Percentiles rank a stretch among this genome's conserved stretches.
These are phyloP conservation scores for Phytophthora cactorum DNA, from an alignment of 352 stramenopile species.

Conservation along the genomic window DNA sequence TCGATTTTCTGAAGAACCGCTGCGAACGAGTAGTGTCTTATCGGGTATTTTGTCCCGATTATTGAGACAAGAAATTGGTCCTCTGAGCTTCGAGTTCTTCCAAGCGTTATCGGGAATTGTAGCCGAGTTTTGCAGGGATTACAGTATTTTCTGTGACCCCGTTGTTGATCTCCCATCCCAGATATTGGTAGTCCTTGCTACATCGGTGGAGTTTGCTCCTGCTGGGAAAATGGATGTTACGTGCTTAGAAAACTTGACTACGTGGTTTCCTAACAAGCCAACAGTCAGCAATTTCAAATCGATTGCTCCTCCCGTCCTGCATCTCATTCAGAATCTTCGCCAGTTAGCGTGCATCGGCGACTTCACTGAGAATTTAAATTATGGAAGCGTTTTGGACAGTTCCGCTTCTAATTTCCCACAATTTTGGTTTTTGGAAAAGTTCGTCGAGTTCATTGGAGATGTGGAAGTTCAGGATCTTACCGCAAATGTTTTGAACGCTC, in stretches of 20 bases:
- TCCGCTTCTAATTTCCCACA: neutral
- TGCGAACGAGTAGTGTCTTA: neutral
- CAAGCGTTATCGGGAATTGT: constrained; percentile 13
- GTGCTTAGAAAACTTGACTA: constrained; percentile 16
- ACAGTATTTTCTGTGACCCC: constrained; percentile 19
- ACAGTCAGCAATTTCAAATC: constrained; percentile 13
- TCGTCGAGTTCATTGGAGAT: constrained; percentile 19
- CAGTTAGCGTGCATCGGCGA: constrained; percentile 13
- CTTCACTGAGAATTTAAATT: too few species aligned
- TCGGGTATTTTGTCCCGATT: constrained; percentile 18
- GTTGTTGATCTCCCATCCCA: constrained; percentile 17
- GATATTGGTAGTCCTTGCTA: constrained; percentile 18
- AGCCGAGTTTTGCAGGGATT: constrained; percentile 31
- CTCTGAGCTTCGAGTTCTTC: constrained; percentile 8
- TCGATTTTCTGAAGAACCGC: constrained; percentile 3
- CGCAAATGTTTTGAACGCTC: constrained; percentile 16
- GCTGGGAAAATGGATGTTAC: constrained; percentile 18
- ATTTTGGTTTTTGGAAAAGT: constrained; percentile 19
- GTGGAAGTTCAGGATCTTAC: constrained; percentile 17
- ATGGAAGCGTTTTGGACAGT: too few species aligned
- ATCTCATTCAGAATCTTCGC: constrained; percentile 15
- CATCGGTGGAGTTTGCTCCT: constrained; percentile 8
- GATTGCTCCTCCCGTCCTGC: constrained; percentile 3
- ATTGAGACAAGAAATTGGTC: constrained; percentile 14
- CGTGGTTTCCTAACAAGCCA: constrained; percentile 27